Evolutionary conservation across 371 early-diverging fungal species (phyloP).

Genomic region (Entomophthora muscae): DNA sequence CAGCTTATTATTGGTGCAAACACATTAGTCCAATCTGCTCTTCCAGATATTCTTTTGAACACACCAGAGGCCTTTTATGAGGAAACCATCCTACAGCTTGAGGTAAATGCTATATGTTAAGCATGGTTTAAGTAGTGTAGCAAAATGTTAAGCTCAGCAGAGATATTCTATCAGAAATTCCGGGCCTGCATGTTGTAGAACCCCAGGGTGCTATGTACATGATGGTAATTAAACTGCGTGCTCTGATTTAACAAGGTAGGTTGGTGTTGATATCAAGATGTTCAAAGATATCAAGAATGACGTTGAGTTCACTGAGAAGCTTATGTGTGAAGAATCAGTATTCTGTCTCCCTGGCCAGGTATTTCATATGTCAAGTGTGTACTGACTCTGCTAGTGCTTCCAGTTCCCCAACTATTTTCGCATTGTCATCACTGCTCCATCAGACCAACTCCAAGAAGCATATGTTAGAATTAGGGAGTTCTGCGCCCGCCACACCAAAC

Average conservation of each 20-base stretch:
- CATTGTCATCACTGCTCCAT: conserved; percentile 64
- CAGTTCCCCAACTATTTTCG: conserved; percentile 62
- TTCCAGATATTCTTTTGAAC: conserved; percentile 57
- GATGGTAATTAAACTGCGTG: conserved; percentile 30
- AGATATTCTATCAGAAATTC: conserved; percentile 29
- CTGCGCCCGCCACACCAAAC: conserved; percentile 43
- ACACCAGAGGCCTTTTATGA: conserved; percentile 48
- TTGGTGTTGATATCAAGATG: conserved; percentile 43
- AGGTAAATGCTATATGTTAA: conserved; percentile 16
- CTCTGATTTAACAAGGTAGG: background rate
- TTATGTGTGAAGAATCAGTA: conserved; percentile 70
- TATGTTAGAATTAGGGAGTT: conserved; percentile 59
- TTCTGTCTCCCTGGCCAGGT: conserved; percentile 70
- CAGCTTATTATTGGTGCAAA: conserved; percentile 72
- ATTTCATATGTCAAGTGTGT: conserved; percentile 9
- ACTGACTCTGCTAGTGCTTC: conserved; percentile 34
- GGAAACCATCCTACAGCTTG: conserved; percentile 45
- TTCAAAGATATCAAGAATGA: conserved; percentile 60
- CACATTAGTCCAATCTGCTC: conserved; percentile 51
- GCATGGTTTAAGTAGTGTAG: background rate
- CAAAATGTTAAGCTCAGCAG: background rate
- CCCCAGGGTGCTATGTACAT: conserved; percentile 92
- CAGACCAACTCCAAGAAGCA: conserved; percentile 48
- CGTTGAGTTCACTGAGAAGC: conserved; percentile 61
- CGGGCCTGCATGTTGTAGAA: conserved; percentile 51